Percentiles rank a stretch among this genome's conserved stretches.
Conservation (phyloP, 2,329 filamentous ascomycete species). For the Lecanicillium sp. region DNA sequence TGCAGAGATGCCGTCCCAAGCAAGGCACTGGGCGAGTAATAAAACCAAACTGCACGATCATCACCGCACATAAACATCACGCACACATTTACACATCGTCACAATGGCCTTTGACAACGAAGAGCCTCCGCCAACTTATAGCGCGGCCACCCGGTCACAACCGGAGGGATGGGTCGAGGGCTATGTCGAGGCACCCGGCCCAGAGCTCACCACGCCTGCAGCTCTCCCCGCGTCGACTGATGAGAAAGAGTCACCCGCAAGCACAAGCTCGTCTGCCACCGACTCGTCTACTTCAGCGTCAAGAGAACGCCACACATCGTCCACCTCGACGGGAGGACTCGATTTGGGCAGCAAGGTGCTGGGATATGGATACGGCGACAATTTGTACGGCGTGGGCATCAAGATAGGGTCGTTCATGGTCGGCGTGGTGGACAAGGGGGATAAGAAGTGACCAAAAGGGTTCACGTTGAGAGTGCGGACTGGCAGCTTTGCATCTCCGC, state of each 20-base stretch:
- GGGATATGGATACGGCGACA: not conserved
- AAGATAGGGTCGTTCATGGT: constrained; percentile 3
- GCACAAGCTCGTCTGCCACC: too few relatives aligned
- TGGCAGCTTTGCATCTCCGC: too few relatives aligned
- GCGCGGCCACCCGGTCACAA: not conserved
- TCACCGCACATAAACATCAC: too few relatives aligned
- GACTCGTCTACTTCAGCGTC: too few relatives aligned
- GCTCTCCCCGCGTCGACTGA: not conserved
- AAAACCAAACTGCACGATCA: too few relatives aligned
- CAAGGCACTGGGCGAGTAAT: too few relatives aligned
- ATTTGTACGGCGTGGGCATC: not conserved
- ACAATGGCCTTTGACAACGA: not conserved
- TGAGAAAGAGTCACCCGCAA: too few relatives aligned
- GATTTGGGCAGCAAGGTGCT: not conserved
- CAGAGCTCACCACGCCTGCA: not conserved
- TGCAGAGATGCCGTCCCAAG: too few relatives aligned
- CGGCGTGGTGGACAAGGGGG: not conserved
- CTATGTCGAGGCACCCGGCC: not conserved
- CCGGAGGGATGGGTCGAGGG: constrained; percentile 4
- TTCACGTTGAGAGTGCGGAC: too few relatives aligned
- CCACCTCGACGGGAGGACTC: too few relatives aligned
- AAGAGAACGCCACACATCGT: too few relatives aligned
- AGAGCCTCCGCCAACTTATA: not conserved
- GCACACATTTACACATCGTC: not conserved
- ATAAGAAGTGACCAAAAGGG: not conserved